Conservation (phyloP, 768 basidiomycete genomes). For the Agaricus sinodeliciosus region DNA sequence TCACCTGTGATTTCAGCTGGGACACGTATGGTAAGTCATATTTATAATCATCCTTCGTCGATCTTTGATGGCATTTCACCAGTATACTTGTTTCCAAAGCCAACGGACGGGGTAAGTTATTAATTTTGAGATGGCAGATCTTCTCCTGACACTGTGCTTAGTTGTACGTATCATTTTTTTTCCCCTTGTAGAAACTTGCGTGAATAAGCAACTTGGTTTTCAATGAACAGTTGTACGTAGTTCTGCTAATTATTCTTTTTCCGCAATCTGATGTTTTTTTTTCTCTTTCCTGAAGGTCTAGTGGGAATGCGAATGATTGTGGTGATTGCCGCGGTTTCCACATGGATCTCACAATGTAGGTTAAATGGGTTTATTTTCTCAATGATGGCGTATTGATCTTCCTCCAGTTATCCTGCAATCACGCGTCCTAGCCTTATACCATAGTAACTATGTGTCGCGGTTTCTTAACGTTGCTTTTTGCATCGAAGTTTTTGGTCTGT, state of each 20-base stretch:
- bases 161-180: conserved; percentile 1
- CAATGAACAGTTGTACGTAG: conserved; percentile 13
- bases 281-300: conserved; percentile 11
- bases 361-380: not conserved
- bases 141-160: not conserved
- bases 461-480: conserved; percentile 16
- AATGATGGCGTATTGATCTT: not conserved
- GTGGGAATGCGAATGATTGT: conserved; percentile 18
- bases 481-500: conserved; percentile 15
- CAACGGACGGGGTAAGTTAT: not conserved
- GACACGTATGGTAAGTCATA: not conserved
- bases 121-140: not conserved
- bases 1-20: not conserved
- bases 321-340: conserved; percentile 14
- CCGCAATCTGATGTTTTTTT: not conserved
- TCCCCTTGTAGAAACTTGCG: not conserved
- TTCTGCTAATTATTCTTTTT: not conserved
- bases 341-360: conserved; percentile 21
- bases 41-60: not conserved
- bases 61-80: not conserved
- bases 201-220: not conserved
- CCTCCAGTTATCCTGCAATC: conserved; percentile 21
- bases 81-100: not conserved
- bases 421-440: conserved; percentile 21
- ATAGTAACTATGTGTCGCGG: conserved; percentile 11